Evolutionary conservation across 805 yeast genomes (phyloP).

Genomic region (Nadsonia fulvescens): DNA sequence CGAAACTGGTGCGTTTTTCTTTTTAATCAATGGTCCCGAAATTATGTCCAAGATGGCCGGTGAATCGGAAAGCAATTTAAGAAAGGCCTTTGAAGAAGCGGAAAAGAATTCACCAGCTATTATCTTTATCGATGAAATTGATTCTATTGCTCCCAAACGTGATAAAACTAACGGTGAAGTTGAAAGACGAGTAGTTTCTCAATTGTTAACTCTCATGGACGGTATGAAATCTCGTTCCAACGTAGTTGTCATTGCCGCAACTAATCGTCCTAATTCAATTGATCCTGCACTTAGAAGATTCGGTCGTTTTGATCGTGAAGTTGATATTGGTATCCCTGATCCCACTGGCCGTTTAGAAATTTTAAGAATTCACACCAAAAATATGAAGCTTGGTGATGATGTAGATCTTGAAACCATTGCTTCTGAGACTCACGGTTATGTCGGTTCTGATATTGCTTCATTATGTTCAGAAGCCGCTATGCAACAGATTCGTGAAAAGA

Average conservation of each 20-base stretch:
- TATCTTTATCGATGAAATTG: conserved; percentile 95
- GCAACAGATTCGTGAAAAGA: conserved; percentile 99
- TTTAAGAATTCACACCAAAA: conserved; percentile 91
- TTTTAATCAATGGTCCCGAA: conserved; percentile 96
- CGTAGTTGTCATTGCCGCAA: conserved; percentile 96
- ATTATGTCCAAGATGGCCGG: conserved; percentile 99
- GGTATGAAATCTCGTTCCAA: conserved; percentile 99
- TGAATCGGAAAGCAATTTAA: conserved; percentile 89
- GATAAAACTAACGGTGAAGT: conserved; percentile 99
- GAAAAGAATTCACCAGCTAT: conserved; percentile 97
- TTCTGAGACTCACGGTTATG: conserved; percentile 96
- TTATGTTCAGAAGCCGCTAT: conserved; percentile 99
- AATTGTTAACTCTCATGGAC: conserved; percentile 92
- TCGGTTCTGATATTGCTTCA: conserved; percentile 97
- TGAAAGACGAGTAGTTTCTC: conserved; percentile 97
- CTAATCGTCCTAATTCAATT: conserved; percentile 70
- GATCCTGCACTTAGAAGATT: conserved; percentile 78
- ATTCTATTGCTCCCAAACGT: conserved; percentile 98
- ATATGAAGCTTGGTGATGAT: conserved; percentile 90
- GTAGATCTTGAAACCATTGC: conserved; percentile 94
- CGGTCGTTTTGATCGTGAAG: conserved; percentile 78
- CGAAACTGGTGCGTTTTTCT: conserved; percentile 98
- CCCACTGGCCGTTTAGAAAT: conserved; percentile 75
- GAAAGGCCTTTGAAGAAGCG: conserved; percentile 98
- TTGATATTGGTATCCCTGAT: conserved; percentile 87